phyloP scores from a whole-genome alignment of 2,329 filamentous ascomycete genomes.

The Allantophomopsis lycopodina region DNA sequence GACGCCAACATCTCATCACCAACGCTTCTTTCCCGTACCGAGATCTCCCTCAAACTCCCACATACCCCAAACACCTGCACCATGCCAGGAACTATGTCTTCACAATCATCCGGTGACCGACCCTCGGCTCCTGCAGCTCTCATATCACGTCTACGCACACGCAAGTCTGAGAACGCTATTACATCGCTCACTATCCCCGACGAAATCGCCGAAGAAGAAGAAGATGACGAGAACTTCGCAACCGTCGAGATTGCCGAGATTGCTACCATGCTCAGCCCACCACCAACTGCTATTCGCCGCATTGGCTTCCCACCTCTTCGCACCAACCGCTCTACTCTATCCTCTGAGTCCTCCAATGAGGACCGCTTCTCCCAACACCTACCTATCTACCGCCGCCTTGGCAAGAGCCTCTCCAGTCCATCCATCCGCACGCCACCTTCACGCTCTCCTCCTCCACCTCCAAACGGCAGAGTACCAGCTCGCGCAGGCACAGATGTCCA shows the following conservation, averaged over 20 bases:
- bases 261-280: conserved; percentile 13
- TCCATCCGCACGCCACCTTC: too few relatives aligned
- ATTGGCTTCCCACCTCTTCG: neutral
- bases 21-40: conserved; percentile 1
- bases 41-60: conserved; percentile 5
- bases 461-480: neutral
- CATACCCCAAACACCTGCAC: conserved; percentile 5
- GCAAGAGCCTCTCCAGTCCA: neutral
- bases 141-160: conserved; percentile 24
- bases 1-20: conserved; percentile 4
- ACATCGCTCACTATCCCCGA: conserved; percentile 26
- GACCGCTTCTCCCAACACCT: conserved; percentile 1
- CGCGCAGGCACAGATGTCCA: neutral
- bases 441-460: neutral
- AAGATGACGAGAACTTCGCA: conserved; percentile 34
- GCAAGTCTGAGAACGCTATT: conserved; percentile 15
- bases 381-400: neutral
- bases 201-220: conserved; percentile 32
- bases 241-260: conserved; percentile 8
- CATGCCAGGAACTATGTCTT: conserved; percentile 3
- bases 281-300: conserved; percentile 4
- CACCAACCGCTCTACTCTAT: neutral
- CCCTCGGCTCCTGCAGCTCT: conserved; percentile 28
- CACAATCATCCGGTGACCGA: conserved; percentile 5
- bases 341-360: neutral